Evolutionary conservation across 257 asterid species (phyloP), one percentile per base, ranked within the genome.

Genomic region (Solanum paucissectum): DNA sequence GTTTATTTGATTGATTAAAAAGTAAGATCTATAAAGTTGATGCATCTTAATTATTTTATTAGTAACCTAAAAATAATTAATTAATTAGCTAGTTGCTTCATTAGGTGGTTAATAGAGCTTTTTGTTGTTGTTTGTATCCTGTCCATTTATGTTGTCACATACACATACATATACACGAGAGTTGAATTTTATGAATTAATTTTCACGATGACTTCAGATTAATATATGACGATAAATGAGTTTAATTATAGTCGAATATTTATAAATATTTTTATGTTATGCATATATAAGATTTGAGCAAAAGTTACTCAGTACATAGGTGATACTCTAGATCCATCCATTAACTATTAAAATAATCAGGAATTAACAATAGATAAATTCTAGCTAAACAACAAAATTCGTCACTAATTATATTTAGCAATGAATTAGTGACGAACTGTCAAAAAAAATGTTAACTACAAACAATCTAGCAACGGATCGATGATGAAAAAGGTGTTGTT

Each of bases 1-100:
- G 49, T 37, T 73, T 73, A 73, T 73, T 77, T 81, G 42, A 46
- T 81, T 81, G 42, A 81, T 81, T 46, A 81, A 81, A 77, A 33
- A 13, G 68, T 9, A 11, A 81, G 68, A 81, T 81, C 68, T 44
- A 81, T 46, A 46, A 81, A 81, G 68, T 46, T 8, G 42, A 81
- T 81, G 38, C 12, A 46, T 81, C 18, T 81, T 81, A 37, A 75
- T 75, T 81, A 29, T 44, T 81, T 81, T 44, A 81, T 81, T 14
- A 6, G 21, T 29, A 44, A 29, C 11, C 21, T 81, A 46, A 10
- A 81, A n/a, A 46, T 44, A 49, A 29, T 34, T 79, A 38, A 38
- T 29, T 74, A 49, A 81, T 34, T 46, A 29, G 8, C 68, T 9
- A 16, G 68, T 29, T 46, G 68, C 85, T 81, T 81, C 68, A 81